Evolutionary conservation across 768 basidiomycete species (phyloP), one percentile per base, ranked within the genome.

Genomic region (Phlegmacium glaucopus): DNA sequence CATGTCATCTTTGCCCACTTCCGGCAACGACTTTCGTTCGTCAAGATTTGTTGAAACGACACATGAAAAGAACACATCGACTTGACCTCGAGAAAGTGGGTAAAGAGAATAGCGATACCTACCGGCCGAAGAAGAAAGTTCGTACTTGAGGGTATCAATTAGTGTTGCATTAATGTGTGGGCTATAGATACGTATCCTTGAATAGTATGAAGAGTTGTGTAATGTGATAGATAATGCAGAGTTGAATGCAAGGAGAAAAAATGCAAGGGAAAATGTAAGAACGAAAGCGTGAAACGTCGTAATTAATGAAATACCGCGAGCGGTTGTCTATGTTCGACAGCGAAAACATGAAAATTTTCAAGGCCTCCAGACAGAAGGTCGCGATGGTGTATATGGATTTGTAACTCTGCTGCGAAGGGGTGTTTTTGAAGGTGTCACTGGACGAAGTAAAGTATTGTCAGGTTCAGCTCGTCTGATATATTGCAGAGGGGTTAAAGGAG

Each of bases 401-500:
- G 69, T 61, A 32, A 67, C 66, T 49, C 74, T 76, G 45, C 65
- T 54, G 13, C 74, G 77, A 29, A 64, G 61, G 18, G 77, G 66
- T 16, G 77, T 60, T 65, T 82, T 86, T 30, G 83, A 80, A n/a
- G 87, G 87, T 15, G 84, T 86, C 26, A 71, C 71, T 13, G 85
- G 78, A 45, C 83, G 78, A 43, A 78, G 59, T 4, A 74, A 65
- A 41, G 72, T 69, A 30, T 58, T 46, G 13, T 85, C 85, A 22
- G 68, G 71, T 34, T 87, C 86, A 32, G 87, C 92, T 40, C 85
- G 81, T 47, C 91, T 76, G 53, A 95, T 80, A 67, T 92, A 94
- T 61, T 94, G 90, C 39, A 95, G 67, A 1, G 92, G 80, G 7
- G 83, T 82, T 43, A 92, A 62, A 9, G 91, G 87, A 0, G 90